phyloP scores from a whole-genome alignment of 768 basidiomycete genomes.

The Collybiopsis luxurians region DNA sequence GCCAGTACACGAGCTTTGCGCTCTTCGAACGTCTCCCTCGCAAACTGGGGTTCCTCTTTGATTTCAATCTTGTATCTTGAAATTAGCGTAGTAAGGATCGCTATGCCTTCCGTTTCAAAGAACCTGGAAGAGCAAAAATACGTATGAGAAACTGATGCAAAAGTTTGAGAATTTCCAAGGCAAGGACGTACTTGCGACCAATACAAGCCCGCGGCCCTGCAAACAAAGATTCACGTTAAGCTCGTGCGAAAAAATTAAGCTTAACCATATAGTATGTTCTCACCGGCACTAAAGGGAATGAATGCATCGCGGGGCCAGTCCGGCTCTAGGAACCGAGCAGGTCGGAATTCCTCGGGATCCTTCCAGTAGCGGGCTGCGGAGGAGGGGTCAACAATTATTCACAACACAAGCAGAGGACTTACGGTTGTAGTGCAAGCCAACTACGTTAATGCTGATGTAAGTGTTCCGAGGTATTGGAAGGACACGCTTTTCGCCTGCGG shows the following conservation, averaged over 20 bases:
- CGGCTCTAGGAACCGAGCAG: constrained; percentile 33
- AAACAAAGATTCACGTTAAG: background rate
- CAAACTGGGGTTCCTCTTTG: constrained; percentile 49
- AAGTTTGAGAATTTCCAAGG: too few relatives aligned
- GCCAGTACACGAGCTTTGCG: constrained; percentile 39
- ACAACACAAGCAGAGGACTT: constrained; percentile 18
- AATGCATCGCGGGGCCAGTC: constrained; percentile 57
- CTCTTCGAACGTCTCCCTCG: constrained; percentile 43
- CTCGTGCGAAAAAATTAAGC: too few relatives aligned
- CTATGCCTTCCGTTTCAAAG: constrained; percentile 51
- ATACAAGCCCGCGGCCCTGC: constrained; percentile 43
- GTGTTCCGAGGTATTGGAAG: constrained; percentile 44
- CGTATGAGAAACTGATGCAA: too few relatives aligned
- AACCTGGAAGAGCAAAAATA: constrained; percentile 33
- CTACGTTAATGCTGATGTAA: constrained; percentile 30
- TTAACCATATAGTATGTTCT: constrained; percentile 1
- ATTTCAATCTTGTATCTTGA: constrained; percentile 44
- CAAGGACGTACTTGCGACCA: constrained; percentile 37
- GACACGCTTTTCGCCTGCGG: constrained; percentile 32
- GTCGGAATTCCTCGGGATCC: constrained; percentile 45
- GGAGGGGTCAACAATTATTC: too few relatives aligned
- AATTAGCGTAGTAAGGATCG: constrained; percentile 48
- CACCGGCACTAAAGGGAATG: constrained; percentile 47
- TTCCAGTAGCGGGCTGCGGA: constrained; percentile 52
- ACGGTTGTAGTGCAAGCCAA: constrained; percentile 53